Conservation (phyloP, 78 protist genomes). For the Mantamonas sphyraenae region DNA sequence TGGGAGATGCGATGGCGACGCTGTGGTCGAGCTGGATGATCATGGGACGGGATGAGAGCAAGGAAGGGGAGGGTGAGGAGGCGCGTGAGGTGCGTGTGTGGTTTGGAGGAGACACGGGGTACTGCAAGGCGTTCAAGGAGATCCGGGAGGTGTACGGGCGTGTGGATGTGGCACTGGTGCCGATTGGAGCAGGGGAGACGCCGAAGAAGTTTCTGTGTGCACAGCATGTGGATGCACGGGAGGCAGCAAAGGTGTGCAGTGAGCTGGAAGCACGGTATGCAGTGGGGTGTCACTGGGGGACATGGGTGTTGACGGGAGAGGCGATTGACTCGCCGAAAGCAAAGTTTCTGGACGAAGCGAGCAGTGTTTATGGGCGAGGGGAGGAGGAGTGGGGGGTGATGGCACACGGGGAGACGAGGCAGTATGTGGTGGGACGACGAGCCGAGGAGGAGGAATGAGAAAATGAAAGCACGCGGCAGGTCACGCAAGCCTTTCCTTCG, state of each 20-base stretch:
- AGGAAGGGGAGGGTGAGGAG: too few species aligned
- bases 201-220: background rate
- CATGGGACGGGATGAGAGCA: too few species aligned
- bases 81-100: too few species aligned
- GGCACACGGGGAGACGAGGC: too few species aligned
- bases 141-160: background rate
- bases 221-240: background rate
- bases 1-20: too few species aligned
- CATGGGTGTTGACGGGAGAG: background rate
- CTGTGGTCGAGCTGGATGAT: background rate
- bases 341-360: too few species aligned
- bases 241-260: background rate
- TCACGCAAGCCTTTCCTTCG: too few species aligned
- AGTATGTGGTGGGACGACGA: too few species aligned
- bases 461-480: too few species aligned
- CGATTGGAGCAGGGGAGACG: background rate
- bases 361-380: too few species aligned
- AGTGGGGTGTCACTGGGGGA: background rate
- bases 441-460: too few species aligned
- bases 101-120: background rate
- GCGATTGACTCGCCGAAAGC: background rate
- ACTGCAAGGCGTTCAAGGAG: background rate
- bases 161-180: background rate
- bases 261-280: background rate
- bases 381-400: too few species aligned